phyloP scores from a whole-genome alignment of 345 rosid species.

The Eucalyptus microcorys region DNA sequence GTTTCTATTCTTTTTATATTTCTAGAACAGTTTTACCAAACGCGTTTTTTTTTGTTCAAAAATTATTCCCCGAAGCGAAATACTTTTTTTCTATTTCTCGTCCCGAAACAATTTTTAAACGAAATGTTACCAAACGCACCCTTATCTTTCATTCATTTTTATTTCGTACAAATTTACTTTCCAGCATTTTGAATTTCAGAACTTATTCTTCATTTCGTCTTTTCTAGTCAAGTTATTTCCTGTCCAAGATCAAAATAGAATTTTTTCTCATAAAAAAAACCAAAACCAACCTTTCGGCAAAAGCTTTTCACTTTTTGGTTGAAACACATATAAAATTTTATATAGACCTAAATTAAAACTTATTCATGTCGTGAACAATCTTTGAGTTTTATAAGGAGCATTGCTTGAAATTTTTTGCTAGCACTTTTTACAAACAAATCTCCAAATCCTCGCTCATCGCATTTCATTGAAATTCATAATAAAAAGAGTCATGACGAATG shows the following conservation, averaged over 20 bases:
- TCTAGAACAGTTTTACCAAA: no score
- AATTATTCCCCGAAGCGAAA: no score
- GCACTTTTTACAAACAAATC: background rate
- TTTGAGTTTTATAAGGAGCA: background rate
- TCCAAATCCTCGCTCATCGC: background rate
- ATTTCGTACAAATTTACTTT: background rate
- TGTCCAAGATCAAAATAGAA: background rate
- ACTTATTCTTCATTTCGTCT: background rate
- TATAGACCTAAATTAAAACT: background rate
- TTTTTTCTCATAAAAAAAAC: background rate
- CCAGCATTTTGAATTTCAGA: background rate
- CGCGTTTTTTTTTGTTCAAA: no score
- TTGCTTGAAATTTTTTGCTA: background rate
- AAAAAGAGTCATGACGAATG: background rate
- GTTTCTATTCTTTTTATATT: no score
- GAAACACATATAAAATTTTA: background rate
- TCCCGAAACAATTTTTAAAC: no score
- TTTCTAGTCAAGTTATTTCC: background rate
- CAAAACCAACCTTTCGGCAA: background rate
- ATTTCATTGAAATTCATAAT: background rate
- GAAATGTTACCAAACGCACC: no score
- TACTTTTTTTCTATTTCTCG: no score
- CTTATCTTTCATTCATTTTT: background rate
- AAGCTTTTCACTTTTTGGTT: background rate
- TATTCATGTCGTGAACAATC: background rate